Evolutionary conservation across 2,329 filamentous ascomycete species (phyloP).

Genomic region (Allantophomopsis lycopodina): DNA sequence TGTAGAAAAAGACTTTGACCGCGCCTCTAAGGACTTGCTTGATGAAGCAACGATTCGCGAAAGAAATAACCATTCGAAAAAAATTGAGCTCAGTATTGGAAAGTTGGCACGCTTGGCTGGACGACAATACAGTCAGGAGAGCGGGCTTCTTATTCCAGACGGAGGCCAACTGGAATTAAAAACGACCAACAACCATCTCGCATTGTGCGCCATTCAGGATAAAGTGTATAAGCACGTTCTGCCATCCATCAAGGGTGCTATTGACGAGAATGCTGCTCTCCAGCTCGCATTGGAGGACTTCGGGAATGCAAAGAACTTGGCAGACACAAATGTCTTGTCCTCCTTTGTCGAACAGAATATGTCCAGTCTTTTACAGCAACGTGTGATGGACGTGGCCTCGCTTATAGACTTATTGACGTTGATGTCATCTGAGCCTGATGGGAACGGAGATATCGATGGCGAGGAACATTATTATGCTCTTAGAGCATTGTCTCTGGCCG

Average conservation of each 20-base stretch:
- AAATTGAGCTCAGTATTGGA: constrained; percentile 78
- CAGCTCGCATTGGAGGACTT: constrained; percentile 57
- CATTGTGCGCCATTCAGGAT: constrained; percentile 61
- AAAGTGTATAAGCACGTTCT: constrained; percentile 58
- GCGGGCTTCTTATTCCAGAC: constrained; percentile 12
- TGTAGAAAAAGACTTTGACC: constrained; percentile 59
- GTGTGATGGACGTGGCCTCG: constrained; percentile 50
- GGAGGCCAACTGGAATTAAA: constrained; percentile 21
- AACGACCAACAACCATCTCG: constrained; percentile 13
- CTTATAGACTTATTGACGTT: constrained; percentile 71
- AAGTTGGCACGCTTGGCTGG: constrained; percentile 69
- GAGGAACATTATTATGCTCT: constrained; percentile 54
- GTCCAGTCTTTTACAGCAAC: constrained; percentile 54
- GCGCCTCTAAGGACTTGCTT: constrained; percentile 59
- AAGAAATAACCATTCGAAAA: constrained; percentile 79
- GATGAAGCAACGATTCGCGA: constrained; percentile 59
- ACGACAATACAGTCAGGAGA: constrained; percentile 24
- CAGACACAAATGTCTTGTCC: constrained; percentile 51
- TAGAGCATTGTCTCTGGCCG: constrained; percentile 26
- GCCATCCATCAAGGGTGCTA: constrained; percentile 52
- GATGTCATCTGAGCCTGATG: constrained; percentile 31
- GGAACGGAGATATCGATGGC: constrained; percentile 30
- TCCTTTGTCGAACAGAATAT: constrained; percentile 61
- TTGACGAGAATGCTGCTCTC: constrained; percentile 68
- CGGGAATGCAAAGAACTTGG: constrained; percentile 33